These are phyloP conservation scores for Akanthomyces uredinophilus DNA, from an alignment of 2,329 filamentous ascomycete species.

Conservation along the genomic window DNA sequence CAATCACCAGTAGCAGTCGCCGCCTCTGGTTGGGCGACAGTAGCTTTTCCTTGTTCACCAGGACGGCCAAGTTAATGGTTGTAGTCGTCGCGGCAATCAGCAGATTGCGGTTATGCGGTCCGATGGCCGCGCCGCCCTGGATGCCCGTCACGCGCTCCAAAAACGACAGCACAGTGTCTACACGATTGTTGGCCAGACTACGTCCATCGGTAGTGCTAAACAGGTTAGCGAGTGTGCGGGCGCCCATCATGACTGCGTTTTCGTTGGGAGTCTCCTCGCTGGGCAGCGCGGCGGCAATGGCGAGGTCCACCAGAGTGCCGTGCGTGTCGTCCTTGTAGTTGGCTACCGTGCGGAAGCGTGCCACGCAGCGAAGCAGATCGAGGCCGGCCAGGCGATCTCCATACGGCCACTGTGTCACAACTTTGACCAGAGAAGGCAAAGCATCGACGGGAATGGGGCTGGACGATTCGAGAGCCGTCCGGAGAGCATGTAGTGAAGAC, in stretches of 20 bases:
- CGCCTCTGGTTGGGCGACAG: constrained; percentile 29
- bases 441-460: constrained; percentile 46
- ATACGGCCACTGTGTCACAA: constrained; percentile 75
- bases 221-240: constrained; percentile 76
- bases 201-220: constrained; percentile 73
- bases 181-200: constrained; percentile 53
- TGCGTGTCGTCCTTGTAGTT: constrained; percentile 48
- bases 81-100: constrained; percentile 77
- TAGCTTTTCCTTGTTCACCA: constrained; percentile 48
- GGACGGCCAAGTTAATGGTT: constrained; percentile 78
- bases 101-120: constrained; percentile 66
- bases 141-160: constrained; percentile 58
- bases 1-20: constrained; percentile 55
- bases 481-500: constrained; percentile 54
- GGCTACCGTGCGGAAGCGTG: constrained; percentile 63
- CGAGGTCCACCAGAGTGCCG: constrained; percentile 55
- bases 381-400: constrained; percentile 76
- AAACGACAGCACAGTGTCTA: constrained; percentile 55
- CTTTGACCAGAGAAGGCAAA: constrained; percentile 62
- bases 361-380: constrained; percentile 80
- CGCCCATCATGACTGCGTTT: constrained; percentile 84
- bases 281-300: constrained; percentile 35
- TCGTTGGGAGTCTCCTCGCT: constrained; percentile 54
- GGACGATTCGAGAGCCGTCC: constrained; percentile 56
- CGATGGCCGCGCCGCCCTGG: constrained; percentile 42